phyloP scores from a whole-genome alignment of 345 rosid species.

The Populus tremula region DNA sequence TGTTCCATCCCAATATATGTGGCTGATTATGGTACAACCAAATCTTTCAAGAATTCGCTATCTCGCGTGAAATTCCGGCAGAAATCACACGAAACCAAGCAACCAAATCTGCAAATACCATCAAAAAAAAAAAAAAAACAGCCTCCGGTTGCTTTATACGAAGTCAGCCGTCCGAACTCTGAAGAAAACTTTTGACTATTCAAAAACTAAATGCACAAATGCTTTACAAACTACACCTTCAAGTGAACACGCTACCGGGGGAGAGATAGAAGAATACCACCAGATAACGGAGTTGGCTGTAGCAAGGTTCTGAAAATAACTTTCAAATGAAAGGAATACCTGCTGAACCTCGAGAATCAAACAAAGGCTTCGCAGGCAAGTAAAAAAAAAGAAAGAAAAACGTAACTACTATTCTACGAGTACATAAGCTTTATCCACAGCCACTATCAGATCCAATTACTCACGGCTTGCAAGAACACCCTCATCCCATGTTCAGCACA shows the following conservation, averaged over 20 bases:
- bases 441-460: constrained; percentile 42
- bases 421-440: not conserved
- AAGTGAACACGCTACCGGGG: not conserved
- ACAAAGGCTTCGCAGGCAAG: not conserved
- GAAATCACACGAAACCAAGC: not conserved
- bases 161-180: not conserved
- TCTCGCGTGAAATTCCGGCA: not conserved
- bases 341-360: not conserved
- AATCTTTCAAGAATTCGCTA: not conserved
- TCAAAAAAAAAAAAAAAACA: too few species aligned
- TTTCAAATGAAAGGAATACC: not conserved
- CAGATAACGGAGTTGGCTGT: not conserved
- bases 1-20: not conserved
- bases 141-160: not conserved
- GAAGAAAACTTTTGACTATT: too few species aligned
- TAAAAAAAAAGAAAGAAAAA: not conserved
- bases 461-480: constrained; percentile 59
- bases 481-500: constrained; percentile 69
- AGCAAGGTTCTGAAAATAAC: not conserved
- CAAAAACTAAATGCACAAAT: not conserved
- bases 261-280: not conserved
- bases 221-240: not conserved
- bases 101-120: not conserved
- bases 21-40: too few species aligned
- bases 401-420: not conserved